Base-by-base conservation (phyloP, 108 stramenopile genomes). In the Conticribra weissflogii region DNA sequence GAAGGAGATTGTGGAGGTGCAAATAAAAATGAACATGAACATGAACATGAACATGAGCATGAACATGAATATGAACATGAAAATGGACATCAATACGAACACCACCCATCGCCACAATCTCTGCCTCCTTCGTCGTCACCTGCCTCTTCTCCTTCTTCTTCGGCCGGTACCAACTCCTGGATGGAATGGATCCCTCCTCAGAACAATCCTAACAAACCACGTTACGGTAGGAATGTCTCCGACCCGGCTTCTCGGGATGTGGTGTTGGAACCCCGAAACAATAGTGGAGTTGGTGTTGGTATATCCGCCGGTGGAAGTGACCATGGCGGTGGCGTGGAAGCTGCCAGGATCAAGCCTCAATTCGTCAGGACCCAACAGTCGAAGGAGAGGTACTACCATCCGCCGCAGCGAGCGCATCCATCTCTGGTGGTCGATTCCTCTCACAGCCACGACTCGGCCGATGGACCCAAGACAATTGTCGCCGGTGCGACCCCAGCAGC, bases 401-500 rank as follows among this genome's bases (percentile, higher is more conserved):
- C 44, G n/a, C 41, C 59, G 7, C 19, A 18, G 32, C 25, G 17
- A 30, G 17, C 23, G 19, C 59, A 46, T 46, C 59, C 59, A 14
- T 44, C 59, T 0, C 59, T 60, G 3, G 44, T 60, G 1, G 59
- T 60, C 0, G 59, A 60, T 60, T 60, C 59, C 2, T 60, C 59
- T 22, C 33, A 19, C 18, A 60, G 66, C 52, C 18, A 56, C 29
- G 66, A 56, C 33, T 44, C 54, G 34, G 2, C 54, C 17, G 34
- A 56, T 24, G 19, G 31, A 29, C 50, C 50, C n/a, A n/a, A n/a
- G n/a, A n/a, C n/a, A n/a, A n/a, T n/a, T n/a, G n/a, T n/a, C 28
- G 23, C 29, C n/a, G 55, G 55, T 18, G 28, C 27, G 31, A 14
- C 27, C 25, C 56, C n/a, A 57, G 44, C 32, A 28, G 25, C 16